Evolutionary conservation across 768 basidiomycete genomes (phyloP).

Genomic region (Suillus cothurnatus): DNA sequence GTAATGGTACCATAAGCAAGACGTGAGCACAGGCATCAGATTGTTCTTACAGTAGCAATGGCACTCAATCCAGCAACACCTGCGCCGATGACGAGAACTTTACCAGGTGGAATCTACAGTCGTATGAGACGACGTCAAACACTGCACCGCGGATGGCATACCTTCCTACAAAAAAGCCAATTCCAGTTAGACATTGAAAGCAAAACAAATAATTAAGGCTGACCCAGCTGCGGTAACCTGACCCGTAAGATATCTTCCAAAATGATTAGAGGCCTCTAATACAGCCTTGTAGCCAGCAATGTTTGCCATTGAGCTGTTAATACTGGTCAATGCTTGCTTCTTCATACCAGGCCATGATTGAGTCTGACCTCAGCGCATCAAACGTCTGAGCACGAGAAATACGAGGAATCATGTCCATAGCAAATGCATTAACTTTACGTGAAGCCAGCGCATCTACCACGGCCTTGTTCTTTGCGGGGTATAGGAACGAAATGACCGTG

Average conservation of each 20-base stretch:
- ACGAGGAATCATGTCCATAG: slow-evolving; percentile 92
- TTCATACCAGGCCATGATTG: slow-evolving; percentile 4
- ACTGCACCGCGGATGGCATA: slow-evolving; percentile 19
- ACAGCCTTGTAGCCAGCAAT: slow-evolving; percentile 94
- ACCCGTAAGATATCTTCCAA: slow-evolving; percentile 87
- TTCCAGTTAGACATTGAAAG: slow-evolving; percentile 7
- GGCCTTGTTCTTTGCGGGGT: slow-evolving; percentile 79
- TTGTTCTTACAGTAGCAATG: slow-evolving; percentile 67
- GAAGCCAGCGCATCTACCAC: slow-evolving; percentile 71
- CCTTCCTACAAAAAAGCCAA: slow-evolving; percentile 42
- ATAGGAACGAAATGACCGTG: slow-evolving; percentile 82
- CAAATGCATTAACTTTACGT: slow-evolving; percentile 72
- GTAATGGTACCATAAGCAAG: background rate
- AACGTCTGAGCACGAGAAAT: slow-evolving; percentile 91
- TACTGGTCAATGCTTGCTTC: slow-evolving; percentile 4
- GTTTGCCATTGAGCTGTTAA: slow-evolving; percentile 84
- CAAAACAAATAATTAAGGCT: slow-evolving; percentile 30
- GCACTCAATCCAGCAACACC: slow-evolving; percentile 90
- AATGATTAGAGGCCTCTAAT: slow-evolving; percentile 86
- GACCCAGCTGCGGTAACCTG: slow-evolving; percentile 91
- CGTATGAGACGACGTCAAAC: slow-evolving; percentile 20
- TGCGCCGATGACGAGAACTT: slow-evolving; percentile 85
- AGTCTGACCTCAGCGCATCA: slow-evolving; percentile 75
- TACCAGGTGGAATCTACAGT: slow-evolving; percentile 77
- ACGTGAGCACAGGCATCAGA: background rate